phyloP scores from a whole-genome alignment of 2,329 filamentous ascomycete genomes.

The Pestalotiopsis sp. region DNA sequence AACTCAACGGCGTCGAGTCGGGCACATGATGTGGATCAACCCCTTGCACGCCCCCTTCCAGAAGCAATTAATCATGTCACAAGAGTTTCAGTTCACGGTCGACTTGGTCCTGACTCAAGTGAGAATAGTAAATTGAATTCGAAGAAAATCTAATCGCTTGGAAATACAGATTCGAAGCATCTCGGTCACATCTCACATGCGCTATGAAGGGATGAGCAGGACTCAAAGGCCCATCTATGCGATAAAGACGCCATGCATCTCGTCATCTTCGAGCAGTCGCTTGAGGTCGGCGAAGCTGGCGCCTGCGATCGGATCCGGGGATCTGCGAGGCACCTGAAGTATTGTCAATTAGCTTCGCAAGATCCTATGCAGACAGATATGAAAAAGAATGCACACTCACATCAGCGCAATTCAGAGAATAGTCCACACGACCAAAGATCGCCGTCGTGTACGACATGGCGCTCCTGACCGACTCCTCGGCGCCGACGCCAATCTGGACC shows the following conservation, averaged over 20 bases:
- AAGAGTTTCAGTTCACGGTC: no score
- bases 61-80: background rate
- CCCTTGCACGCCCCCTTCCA: no score
- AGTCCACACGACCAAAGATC: conserved; percentile 23
- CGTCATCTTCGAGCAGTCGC: background rate
- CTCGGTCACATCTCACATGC: no score
- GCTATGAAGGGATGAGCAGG: background rate
- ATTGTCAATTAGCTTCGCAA: background rate
- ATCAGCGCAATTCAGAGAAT: conserved; percentile 20
- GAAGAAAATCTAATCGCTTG: no score
- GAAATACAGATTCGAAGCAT: no score
- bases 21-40: background rate
- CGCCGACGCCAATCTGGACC: conserved; percentile 17
- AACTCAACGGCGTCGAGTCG: background rate
- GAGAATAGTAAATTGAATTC: no score
- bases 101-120: no score
- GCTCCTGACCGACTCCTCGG: conserved; percentile 15
- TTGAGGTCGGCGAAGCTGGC: conserved; percentile 22
- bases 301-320: conserved; percentile 12
- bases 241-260: background rate
- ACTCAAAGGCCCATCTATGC: background rate
- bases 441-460: conserved; percentile 12
- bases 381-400: conserved; percentile 12
- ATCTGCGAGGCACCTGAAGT: background rate
- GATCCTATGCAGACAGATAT: no score